A percentile compares a stretch with the other conserved stretches of the same genome.
Evolutionary conservation across 2,329 filamentous ascomycete genomes (phyloP).

Genomic region (Colletotrichum sp.): DNA sequence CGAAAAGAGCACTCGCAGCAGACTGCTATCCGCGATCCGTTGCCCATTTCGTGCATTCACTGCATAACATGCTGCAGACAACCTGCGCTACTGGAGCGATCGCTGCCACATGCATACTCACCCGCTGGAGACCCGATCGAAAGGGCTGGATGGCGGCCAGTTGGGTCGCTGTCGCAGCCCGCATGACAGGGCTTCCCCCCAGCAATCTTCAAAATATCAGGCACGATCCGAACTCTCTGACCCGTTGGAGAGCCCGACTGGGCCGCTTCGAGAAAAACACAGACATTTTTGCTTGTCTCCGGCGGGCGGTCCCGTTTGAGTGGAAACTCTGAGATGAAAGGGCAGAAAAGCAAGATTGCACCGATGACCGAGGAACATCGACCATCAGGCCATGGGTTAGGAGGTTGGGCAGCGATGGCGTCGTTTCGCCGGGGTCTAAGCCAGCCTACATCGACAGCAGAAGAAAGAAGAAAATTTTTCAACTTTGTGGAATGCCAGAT

Average conservation of each 20-base stretch:
- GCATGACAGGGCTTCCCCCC: slow-evolving; percentile 2
- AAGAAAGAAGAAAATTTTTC: not conserved
- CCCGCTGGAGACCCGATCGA: slow-evolving; percentile 1
- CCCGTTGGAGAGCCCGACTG: not conserved
- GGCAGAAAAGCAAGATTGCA: slow-evolving; percentile 5
- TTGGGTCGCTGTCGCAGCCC: not conserved
- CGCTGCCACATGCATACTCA: not conserved
- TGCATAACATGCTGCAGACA: not conserved
- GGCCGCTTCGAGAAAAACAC: not conserved
- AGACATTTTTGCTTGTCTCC: not conserved
- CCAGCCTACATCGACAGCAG: not conserved
- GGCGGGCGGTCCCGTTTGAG: slow-evolving; percentile 4
- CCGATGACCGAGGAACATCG: not conserved
- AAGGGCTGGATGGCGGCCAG: not conserved
- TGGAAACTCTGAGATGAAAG: not conserved
- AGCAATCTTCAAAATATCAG: not conserved
- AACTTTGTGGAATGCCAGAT: not conserved
- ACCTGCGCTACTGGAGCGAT: slow-evolving; percentile 1
- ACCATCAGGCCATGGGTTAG: slow-evolving; percentile 8
- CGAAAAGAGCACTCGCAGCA: not conserved
- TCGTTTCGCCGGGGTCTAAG: slow-evolving; percentile 5
- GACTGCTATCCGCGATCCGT: not conserved
- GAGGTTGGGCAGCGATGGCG: slow-evolving; percentile 16
- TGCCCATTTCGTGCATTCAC: not conserved
- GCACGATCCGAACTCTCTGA: slow-evolving; percentile 14